phyloP scores from a whole-genome alignment of 352 stramenopile species.

The Globisporangium iwayamae region DNA sequence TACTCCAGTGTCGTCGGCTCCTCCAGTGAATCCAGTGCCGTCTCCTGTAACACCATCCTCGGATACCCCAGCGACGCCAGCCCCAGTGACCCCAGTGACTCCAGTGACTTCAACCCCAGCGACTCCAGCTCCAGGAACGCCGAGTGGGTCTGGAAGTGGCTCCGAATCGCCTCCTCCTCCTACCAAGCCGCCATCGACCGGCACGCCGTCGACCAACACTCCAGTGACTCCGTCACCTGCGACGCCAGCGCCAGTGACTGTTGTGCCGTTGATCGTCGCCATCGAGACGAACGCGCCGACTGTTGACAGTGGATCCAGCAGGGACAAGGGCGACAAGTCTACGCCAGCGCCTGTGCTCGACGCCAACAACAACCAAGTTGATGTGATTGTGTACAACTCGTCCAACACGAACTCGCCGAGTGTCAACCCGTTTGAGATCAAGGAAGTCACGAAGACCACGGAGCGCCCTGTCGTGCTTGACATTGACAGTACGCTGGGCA shows the following conservation, averaged over 20 bases:
- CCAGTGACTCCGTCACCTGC: constrained; percentile 13
- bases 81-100: constrained; percentile 15
- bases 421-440: constrained; percentile 55
- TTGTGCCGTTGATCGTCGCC: constrained; percentile 23
- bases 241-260: constrained; percentile 25
- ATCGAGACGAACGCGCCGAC: constrained; percentile 36
- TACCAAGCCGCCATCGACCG: constrained; percentile 8
- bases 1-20: no score
- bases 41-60: no score
- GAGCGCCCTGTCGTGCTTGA: constrained; percentile 47
- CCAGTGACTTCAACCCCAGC: constrained; percentile 9
- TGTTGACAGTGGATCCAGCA: constrained; percentile 12
- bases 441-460: constrained; percentile 25
- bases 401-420: constrained; percentile 23
- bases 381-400: constrained; percentile 50
- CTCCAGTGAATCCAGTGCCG: no score
- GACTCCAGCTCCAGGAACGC: neutral
- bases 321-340: constrained; percentile 20
- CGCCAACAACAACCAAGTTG: constrained; percentile 32
- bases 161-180: constrained; percentile 19
- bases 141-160: neutral
- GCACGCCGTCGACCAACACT: neutral
- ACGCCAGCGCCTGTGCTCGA: constrained; percentile 23
- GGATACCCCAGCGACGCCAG: constrained; percentile 16
- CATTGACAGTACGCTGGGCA: constrained; percentile 28